Evolutionary conservation across 225 moss, liverwort and hornwort genomes (phyloP).

Genomic region (Bryum argenteum): DNA sequence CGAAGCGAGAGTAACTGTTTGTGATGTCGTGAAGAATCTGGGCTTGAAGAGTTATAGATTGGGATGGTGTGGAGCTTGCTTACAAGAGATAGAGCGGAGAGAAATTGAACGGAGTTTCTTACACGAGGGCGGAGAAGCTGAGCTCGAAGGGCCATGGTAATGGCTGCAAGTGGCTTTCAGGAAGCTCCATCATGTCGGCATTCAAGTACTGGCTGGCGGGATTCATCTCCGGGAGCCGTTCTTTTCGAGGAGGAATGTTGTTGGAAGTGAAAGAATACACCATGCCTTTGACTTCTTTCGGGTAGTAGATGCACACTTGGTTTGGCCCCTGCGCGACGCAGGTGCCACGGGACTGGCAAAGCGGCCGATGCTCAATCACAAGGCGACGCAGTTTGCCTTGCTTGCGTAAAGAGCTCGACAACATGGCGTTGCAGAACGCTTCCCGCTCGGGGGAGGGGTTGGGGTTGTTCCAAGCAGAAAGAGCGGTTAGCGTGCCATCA

Average conservation of each 20-base stretch:
- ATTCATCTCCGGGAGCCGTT: slow-evolving; percentile 47
- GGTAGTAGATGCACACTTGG: slow-evolving; percentile 48
- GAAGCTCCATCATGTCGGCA: slow-evolving; percentile 51
- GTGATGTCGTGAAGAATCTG: slow-evolving; percentile 1
- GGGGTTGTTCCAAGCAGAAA: slow-evolving; percentile 40
- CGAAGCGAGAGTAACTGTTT: background rate
- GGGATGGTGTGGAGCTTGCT: slow-evolving; percentile 3
- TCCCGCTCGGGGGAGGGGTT: slow-evolving; percentile 25
- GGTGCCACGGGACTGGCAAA: slow-evolving; percentile 49
- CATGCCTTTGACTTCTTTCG: slow-evolving; percentile 54
- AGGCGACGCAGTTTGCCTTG: slow-evolving; percentile 38
- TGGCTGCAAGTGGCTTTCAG: slow-evolving; percentile 45
- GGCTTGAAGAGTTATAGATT: background rate
- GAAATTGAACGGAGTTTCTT: slow-evolving; percentile 11
- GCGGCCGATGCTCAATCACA: slow-evolving; percentile 47
- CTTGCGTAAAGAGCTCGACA: slow-evolving; percentile 30
- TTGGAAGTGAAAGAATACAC: slow-evolving; percentile 35
- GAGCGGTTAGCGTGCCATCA: slow-evolving; percentile 26
- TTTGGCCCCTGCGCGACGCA: slow-evolving; percentile 41
- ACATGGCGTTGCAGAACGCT: slow-evolving; percentile 33
- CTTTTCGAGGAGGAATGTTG: slow-evolving; percentile 17
- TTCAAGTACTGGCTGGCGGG: slow-evolving; percentile 42
- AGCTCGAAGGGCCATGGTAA: slow-evolving; percentile 48
- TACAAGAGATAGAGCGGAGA: background rate
- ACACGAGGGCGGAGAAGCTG: slow-evolving; percentile 45